Evolutionary conservation across 164 flowering plant genomes (phyloP), one percentile per base, ranked within the genome.

Genomic region (Berberis vulgaris): DNA sequence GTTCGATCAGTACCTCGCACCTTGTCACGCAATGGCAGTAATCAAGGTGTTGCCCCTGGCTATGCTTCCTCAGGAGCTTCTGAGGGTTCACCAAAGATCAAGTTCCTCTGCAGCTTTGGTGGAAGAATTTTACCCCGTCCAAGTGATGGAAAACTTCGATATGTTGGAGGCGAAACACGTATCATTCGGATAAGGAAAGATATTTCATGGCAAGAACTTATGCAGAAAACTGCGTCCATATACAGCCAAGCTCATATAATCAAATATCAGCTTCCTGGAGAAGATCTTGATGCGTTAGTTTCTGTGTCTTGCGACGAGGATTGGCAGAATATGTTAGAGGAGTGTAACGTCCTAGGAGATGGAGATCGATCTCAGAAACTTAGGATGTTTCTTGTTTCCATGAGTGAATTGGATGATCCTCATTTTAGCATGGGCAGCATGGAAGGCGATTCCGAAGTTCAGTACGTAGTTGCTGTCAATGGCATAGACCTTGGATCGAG

Each of bases 201-300:
- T 72, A 80, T 89, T 60, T 75, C 88, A 9, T 92, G 86, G 86
- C 77, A 72, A 69, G 93, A 85, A 43, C 82, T 92, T 53, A 59
- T 74, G 80, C 84, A 77, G 72, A 87, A 84, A 74, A 75, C 79
- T 1, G 52, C 62, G 59, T 63, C 78, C 12, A 67, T 89, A 13
- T 89, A 70, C 55, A 69, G 55, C 69, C 81, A 86, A 73, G 49
- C 88, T 61, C 84, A 80, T 73, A 58, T 74, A 1, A 84, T 89
- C 64, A 92, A 86, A 68, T 92, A 92, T 77, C 98, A 92, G 77
- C 91, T 92, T 66, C 98, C 96, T 60, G 98, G 96, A 39, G 98
- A 92, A 71, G 96, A 92, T 64, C 89, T 92, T 67, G 98, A 92
- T 84, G 87, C 98, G 3, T 71, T 92, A 76, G 96, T 92, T 46